phyloP scores from a whole-genome alignment of 2,329 filamentous ascomycete species.

The Bipolaris oryzae region DNA sequence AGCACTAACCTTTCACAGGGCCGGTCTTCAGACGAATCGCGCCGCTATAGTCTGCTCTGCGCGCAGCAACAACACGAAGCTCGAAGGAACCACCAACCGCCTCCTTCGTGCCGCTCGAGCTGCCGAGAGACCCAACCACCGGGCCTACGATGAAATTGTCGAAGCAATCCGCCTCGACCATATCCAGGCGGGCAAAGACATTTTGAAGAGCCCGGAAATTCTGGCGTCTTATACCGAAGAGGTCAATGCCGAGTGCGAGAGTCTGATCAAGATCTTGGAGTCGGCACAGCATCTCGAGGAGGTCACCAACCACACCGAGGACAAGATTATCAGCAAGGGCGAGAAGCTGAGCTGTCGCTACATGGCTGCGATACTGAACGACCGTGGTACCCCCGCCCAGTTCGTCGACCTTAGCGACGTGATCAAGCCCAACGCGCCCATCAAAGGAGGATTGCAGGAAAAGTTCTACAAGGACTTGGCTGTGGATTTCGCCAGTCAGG shows the following conservation, averaged over 20 bases:
- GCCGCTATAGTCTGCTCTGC: slow-evolving; percentile 96
- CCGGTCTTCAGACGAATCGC: slow-evolving; percentile 67
- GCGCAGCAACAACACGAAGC: slow-evolving; percentile 90
- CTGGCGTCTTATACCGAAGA: slow-evolving; percentile 64
- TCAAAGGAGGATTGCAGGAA: slow-evolving; percentile 50
- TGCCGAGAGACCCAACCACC: slow-evolving; percentile 50
- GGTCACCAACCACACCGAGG: slow-evolving; percentile 58
- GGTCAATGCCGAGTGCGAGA: slow-evolving; percentile 79
- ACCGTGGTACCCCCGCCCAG: slow-evolving; percentile 80
- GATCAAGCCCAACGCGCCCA: slow-evolving; percentile 64
- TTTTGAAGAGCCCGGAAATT: slow-evolving; percentile 48
- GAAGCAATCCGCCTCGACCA: slow-evolving; percentile 84
- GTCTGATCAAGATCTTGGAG: slow-evolving; percentile 75
- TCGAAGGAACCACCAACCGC: slow-evolving; percentile 89
- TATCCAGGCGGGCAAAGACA: slow-evolving; percentile 68
- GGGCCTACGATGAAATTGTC: slow-evolving; percentile 74
- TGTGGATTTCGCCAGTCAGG: slow-evolving; percentile 49
- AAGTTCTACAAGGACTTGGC: slow-evolving; percentile 55
- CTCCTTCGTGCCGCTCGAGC: slow-evolving; percentile 57
- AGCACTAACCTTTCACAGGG: slow-evolving; percentile 55
- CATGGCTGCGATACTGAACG: slow-evolving; percentile 83
- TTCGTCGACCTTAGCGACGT: slow-evolving; percentile 89
- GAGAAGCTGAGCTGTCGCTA: slow-evolving; percentile 95
- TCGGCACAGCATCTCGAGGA: slow-evolving; percentile 64
- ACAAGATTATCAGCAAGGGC: slow-evolving; percentile 88